These are phyloP conservation scores for Trichoderma koningiopsis DNA, from an alignment of 2,329 filamentous ascomycete genomes.

Conservation along the genomic window DNA sequence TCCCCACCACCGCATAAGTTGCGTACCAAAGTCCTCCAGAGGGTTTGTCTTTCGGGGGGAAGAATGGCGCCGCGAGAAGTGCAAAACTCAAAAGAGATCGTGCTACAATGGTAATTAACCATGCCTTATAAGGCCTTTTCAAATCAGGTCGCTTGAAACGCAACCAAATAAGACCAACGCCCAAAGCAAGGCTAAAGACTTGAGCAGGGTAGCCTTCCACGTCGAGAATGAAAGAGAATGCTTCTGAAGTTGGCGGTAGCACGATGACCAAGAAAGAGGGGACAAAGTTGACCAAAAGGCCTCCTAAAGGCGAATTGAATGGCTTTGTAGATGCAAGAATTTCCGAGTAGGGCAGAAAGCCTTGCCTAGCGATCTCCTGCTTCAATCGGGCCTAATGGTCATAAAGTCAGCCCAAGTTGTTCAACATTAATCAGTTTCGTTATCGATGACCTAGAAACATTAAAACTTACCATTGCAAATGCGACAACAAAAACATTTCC, in stretches of 20 bases:
- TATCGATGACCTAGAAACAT: too few species aligned
- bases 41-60: conserved; percentile 55
- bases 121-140: conserved; percentile 65
- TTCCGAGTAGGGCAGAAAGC: conserved; percentile 66
- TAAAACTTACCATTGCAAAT: conserved; percentile 61
- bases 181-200: conserved; percentile 60
- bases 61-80: conserved; percentile 63
- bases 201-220: conserved; percentile 70
- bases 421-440: neutral
- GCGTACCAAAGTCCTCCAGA: conserved; percentile 54
- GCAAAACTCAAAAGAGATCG: conserved; percentile 56
- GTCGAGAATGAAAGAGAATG: conserved; percentile 73
- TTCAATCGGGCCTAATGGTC: conserved; percentile 65
- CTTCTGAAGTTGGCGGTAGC: conserved; percentile 64
- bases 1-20: conserved; percentile 56
- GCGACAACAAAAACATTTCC: conserved; percentile 75
- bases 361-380: conserved; percentile 72
- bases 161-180: conserved; percentile 61
- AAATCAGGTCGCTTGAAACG: conserved; percentile 61
- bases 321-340: conserved; percentile 65
- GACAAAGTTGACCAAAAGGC: conserved; percentile 68
- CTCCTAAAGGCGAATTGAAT: conserved; percentile 67
- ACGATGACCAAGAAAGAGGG: conserved; percentile 68
- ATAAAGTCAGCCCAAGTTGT: neutral
- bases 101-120: conserved; percentile 60